Evolutionary conservation across 192 early-diverging fungal species (phyloP).

Genomic region (Powellomyces hirtus): DNA sequence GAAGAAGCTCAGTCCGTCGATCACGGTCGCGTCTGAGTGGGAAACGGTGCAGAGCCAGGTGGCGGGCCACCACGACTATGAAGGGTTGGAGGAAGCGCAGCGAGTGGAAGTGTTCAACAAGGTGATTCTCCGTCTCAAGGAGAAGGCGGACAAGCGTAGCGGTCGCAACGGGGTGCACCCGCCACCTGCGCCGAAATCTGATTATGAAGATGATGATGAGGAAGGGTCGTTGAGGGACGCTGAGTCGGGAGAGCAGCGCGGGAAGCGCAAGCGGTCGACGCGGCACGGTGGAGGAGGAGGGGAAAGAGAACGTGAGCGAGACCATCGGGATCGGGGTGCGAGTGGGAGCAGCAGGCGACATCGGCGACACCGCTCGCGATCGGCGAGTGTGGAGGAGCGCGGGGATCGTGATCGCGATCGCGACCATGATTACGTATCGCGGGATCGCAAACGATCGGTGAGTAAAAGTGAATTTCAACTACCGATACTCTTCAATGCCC

Average conservation of each 20-base stretch:
- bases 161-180: too few species aligned
- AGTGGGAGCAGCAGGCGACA: neutral
- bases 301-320: neutral
- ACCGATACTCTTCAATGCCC: too few species aligned
- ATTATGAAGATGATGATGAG: slow-evolving; percentile 63
- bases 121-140: slow-evolving; percentile 64
- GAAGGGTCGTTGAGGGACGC: slow-evolving; percentile 48
- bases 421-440: neutral
- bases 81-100: slow-evolving; percentile 63
- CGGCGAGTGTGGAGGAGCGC: too few species aligned
- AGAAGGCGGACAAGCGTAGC: slow-evolving; percentile 38
- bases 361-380: neutral
- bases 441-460: neutral
- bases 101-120: slow-evolving; percentile 74
- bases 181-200: slow-evolving; percentile 38
- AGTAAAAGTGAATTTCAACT: too few species aligned
- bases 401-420: slow-evolving; percentile 3
- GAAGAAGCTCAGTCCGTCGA: slow-evolving; percentile 59
- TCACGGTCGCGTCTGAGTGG: slow-evolving; percentile 67
- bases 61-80: slow-evolving; percentile 49
- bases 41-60: slow-evolving; percentile 43
- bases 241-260: neutral
- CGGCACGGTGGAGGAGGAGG: neutral
- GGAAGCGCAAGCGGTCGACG: slow-evolving; percentile 8
- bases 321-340: neutral